Evolutionary conservation across 2,329 filamentous ascomycete genomes (phyloP).

Genomic region (Hyphodiscus sp.): DNA sequence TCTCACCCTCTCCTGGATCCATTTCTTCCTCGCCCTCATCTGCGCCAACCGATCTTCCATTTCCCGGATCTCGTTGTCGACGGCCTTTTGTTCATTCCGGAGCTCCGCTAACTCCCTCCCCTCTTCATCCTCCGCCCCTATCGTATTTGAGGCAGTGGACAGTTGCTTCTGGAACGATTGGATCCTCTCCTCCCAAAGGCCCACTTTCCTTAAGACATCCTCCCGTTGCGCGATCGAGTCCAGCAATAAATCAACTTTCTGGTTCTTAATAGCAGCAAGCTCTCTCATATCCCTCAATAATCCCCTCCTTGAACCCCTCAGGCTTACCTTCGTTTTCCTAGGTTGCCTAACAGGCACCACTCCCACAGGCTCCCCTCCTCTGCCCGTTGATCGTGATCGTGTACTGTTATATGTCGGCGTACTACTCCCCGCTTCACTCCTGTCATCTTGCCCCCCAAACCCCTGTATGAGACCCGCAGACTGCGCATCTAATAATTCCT

Average conservation of each 20-base stretch:
- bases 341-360: slow-evolving; percentile 58
- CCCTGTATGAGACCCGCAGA: slow-evolving; percentile 37
- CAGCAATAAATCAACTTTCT: slow-evolving; percentile 58
- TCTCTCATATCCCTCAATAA: slow-evolving; percentile 58
- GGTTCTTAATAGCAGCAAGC: slow-evolving; percentile 58
- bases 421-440: slow-evolving; percentile 33
- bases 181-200: slow-evolving; percentile 42
- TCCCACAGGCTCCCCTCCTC: slow-evolving; percentile 18
- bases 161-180: slow-evolving; percentile 11
- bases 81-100: slow-evolving; percentile 42
- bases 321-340: slow-evolving; percentile 42
- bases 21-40: slow-evolving; percentile 54
- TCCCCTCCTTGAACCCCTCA: slow-evolving; percentile 58
- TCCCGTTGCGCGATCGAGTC: slow-evolving; percentile 50
- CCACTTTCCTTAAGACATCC: slow-evolving; percentile 51
- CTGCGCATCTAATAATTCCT: slow-evolving; percentile 53
- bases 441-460: slow-evolving; percentile 28
- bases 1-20: slow-evolving; percentile 52
- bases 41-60: slow-evolving; percentile 58
- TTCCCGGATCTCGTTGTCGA: slow-evolving; percentile 58
- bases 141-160: slow-evolving; percentile 22
- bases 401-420: slow-evolving; percentile 23
- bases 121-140: slow-evolving; percentile 43
- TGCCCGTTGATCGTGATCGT: slow-evolving; percentile 11
- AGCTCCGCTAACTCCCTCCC: slow-evolving; percentile 55